phyloP scores from a whole-genome alignment of 2,329 filamentous ascomycete genomes.

The Diplodia intermedia region DNA sequence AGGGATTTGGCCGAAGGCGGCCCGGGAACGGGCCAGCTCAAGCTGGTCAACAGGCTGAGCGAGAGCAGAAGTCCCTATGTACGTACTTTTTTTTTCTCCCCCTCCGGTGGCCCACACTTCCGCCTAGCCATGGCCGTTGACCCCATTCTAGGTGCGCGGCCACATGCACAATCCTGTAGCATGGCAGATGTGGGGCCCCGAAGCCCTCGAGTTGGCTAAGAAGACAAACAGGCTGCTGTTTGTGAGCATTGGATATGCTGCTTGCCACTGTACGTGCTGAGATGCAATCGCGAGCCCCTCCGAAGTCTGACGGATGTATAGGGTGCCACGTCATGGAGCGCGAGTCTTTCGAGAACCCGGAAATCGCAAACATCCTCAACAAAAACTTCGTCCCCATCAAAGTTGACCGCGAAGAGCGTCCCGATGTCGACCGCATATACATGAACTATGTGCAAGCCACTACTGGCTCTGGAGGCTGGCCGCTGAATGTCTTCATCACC shows the following conservation, averaged over 20 bases:
- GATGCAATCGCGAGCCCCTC: neutral
- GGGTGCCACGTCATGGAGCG: slow-evolving; percentile 84
- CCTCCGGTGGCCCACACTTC: neutral
- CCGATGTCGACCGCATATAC: slow-evolving; percentile 93
- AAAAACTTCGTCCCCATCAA: slow-evolving; percentile 88
- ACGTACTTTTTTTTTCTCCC: slow-evolving; percentile 40
- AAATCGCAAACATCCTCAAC: slow-evolving; percentile 84
- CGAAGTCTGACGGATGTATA: slow-evolving; percentile 35
- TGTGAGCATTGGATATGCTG: slow-evolving; percentile 91
- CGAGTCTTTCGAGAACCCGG: slow-evolving; percentile 85
- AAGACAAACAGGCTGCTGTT: slow-evolving; percentile 88
- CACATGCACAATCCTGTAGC: slow-evolving; percentile 83
- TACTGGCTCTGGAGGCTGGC: slow-evolving; percentile 89
- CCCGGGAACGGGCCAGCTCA: slow-evolving; percentile 15
- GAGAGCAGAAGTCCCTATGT: slow-evolving; percentile 73
- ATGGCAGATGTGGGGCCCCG: slow-evolving; percentile 88
- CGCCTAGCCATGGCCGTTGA: slow-evolving; percentile 33
- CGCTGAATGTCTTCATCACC: slow-evolving; percentile 94
- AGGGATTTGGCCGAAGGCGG: slow-evolving; percentile 36
- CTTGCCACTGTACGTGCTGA: slow-evolving; percentile 81
- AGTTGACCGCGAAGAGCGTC: slow-evolving; percentile 90
- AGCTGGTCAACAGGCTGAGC: slow-evolving; percentile 59
- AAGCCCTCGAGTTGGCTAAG: slow-evolving; percentile 77
- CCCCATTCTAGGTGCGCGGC: slow-evolving; percentile 64
- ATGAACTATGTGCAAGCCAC: slow-evolving; percentile 98